Percentiles rank a stretch among this genome's conserved stretches.
These are phyloP conservation scores for Colletotrichum sojae DNA, from an alignment of 2,329 filamentous ascomycete species.

Conservation along the genomic window DNA sequence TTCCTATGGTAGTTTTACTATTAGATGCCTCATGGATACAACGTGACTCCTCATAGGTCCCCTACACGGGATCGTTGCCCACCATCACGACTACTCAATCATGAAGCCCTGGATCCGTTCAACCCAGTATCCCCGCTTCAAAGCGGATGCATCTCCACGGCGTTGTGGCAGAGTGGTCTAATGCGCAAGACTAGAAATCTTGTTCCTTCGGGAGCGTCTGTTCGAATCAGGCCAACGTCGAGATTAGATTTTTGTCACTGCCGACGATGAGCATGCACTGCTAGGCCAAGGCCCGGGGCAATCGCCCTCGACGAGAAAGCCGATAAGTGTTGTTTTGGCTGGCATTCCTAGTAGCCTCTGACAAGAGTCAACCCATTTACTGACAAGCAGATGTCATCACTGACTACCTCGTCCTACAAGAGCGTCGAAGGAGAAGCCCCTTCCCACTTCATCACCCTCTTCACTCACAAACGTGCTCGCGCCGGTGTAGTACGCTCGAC, in stretches of 20 bases:
- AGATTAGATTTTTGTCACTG: not conserved
- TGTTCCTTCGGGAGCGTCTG: conserved; percentile 40
- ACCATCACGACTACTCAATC: not conserved
- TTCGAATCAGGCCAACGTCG: conserved; percentile 41
- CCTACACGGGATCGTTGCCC: not conserved
- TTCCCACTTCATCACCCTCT: conserved; percentile 15
- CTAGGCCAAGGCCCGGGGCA: too few species aligned
- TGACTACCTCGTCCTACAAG: not conserved
- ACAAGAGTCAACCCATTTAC: too few species aligned
- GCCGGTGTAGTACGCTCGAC: conserved; percentile 23
- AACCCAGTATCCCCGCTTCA: not conserved
- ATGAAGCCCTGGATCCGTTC: not conserved
- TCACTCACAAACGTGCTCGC: conserved; percentile 29
- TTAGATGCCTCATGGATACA: too few species aligned
- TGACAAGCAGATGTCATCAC: not conserved
- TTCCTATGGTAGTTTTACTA: too few species aligned
- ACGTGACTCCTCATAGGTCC: too few species aligned
- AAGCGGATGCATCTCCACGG: conserved; percentile 15
- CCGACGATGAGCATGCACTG: too few species aligned
- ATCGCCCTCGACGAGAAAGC: too few species aligned
- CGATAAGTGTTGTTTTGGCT: too few species aligned
- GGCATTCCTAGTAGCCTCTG: too few species aligned
- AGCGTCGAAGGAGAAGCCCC: conserved; percentile 28
- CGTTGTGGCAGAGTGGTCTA: conserved; percentile 41
- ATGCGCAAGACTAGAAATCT: conserved; percentile 41